These are phyloP conservation scores for Crithidia bombi DNA, from an alignment of 208 protist species.

Conservation along the genomic window DNA sequence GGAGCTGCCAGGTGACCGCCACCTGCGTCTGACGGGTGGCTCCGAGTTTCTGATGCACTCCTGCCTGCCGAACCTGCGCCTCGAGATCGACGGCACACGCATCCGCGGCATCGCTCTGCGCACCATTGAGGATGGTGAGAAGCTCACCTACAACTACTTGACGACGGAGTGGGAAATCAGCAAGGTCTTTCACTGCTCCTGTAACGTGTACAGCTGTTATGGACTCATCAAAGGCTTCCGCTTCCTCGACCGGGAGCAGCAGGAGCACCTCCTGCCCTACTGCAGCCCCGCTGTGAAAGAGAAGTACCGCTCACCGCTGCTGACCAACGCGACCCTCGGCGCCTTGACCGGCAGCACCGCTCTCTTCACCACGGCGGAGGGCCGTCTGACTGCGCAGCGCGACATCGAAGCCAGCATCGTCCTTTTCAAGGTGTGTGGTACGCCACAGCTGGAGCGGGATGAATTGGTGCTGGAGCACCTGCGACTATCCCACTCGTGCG, in stretches of 20 bases:
- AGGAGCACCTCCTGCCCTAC: conserved; percentile 67
- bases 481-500: conserved; percentile 73
- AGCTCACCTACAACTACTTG: conserved; percentile 87
- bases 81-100: conserved; percentile 69
- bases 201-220: conserved; percentile 84
- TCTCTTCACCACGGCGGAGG: conserved; percentile 43
- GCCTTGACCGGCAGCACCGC: conserved; percentile 34
- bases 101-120: conserved; percentile 79
- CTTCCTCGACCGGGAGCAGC: conserved; percentile 73
- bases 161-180: conserved; percentile 88
- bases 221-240: conserved; percentile 81
- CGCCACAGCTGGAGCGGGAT: conserved; percentile 37
- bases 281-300: conserved; percentile 73
- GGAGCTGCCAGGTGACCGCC: conserved; percentile 67
- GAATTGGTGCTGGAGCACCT: conserved; percentile 54
- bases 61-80: conserved; percentile 81
- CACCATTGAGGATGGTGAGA: conserved; percentile 71
- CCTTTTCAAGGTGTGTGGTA: conserved; percentile 41
- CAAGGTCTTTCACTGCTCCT: conserved; percentile 81
- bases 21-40: conserved; percentile 79
- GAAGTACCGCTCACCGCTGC: conserved; percentile 56
- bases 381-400: conserved; percentile 55
- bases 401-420: conserved; percentile 66
- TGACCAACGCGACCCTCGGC: conserved; percentile 35
- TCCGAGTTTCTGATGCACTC: conserved; percentile 85